phyloP scores from a whole-genome alignment of 1,284 basidiomycete species.

The Cutaneotrichosporon daszewskae region DNA sequence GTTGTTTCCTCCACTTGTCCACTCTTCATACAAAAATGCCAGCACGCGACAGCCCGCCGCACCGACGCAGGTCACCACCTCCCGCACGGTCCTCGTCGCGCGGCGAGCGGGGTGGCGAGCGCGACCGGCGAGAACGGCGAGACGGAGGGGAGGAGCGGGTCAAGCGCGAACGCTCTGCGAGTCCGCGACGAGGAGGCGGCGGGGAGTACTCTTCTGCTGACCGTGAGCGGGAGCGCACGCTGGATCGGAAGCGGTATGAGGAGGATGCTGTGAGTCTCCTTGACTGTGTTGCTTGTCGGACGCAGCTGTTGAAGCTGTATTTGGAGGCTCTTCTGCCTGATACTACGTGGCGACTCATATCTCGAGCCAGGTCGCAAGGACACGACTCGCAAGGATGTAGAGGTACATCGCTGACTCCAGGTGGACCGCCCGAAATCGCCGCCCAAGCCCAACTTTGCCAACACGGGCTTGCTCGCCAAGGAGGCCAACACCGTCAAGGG shows the following conservation, averaged over 20 bases:
- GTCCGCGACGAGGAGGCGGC: slow-evolving; percentile 6
- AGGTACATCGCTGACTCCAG: slow-evolving; percentile 7
- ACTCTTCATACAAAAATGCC: background rate
- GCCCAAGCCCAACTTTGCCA: slow-evolving; percentile 72
- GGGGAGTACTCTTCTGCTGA: slow-evolving; percentile 18
- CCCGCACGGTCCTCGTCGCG: slow-evolving; percentile 3
- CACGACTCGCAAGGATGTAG: too few species aligned
- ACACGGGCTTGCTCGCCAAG: slow-evolving; percentile 86
- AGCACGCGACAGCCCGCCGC: slow-evolving; percentile 13
- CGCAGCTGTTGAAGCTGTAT: background rate
- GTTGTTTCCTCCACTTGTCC: background rate
- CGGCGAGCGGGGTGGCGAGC: slow-evolving; percentile 8
- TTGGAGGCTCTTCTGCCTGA: too few species aligned
- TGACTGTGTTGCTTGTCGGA: too few species aligned
- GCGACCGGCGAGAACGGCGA: slow-evolving; percentile 7
- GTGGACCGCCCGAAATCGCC: slow-evolving; percentile 9
- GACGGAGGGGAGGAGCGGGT: slow-evolving; percentile 5
- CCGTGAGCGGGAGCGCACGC: slow-evolving; percentile 36
- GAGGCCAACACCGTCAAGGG: slow-evolving; percentile 86
- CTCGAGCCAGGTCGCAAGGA: too few species aligned
- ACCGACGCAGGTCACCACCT: slow-evolving; percentile 1
- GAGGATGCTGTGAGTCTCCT: slow-evolving; percentile 23
- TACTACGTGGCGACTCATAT: too few species aligned
- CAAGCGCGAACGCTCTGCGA: slow-evolving; percentile 6
- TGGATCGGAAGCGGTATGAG: slow-evolving; percentile 38